Conservation (phyloP, 306 rosid genomes). For the Corylus americana region DNA sequence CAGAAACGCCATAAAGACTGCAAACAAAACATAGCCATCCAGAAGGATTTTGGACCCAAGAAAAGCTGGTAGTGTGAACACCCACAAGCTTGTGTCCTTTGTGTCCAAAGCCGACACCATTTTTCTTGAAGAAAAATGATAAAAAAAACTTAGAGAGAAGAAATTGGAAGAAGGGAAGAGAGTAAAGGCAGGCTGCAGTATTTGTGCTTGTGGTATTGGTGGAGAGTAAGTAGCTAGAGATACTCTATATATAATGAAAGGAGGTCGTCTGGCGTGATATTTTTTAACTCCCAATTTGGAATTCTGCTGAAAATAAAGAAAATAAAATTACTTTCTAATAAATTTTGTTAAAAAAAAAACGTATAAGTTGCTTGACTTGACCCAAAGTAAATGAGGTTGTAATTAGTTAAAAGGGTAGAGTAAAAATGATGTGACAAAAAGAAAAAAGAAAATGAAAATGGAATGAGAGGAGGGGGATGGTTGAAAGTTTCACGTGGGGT, state of each 20-base stretch:
- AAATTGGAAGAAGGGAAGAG: not conserved
- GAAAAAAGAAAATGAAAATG: not conserved
- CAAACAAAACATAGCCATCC: slow-evolving; percentile 28
- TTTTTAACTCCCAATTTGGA: no score
- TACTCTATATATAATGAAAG: not conserved
- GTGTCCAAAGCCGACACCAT: slow-evolving; percentile 15
- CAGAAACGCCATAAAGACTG: not conserved
- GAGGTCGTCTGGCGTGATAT: not conserved
- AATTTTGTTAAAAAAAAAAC: not conserved
- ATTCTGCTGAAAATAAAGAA: no score
- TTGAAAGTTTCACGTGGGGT: slow-evolving; percentile 1
- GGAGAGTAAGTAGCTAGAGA: not conserved
- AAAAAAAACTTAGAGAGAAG: no score
- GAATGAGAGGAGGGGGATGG: not conserved
- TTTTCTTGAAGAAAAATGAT: not conserved
- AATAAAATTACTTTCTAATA: not conserved
- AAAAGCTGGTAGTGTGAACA: slow-evolving; percentile 44
- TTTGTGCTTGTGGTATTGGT: not conserved
- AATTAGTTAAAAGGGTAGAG: no score
- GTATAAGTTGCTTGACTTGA: no score
- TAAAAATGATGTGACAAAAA: no score
- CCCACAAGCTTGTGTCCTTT: slow-evolving; percentile 44
- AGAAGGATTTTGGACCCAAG: slow-evolving; percentile 27
- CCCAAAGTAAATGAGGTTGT: no score
- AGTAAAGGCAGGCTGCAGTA: not conserved